phyloP scores from a whole-genome alignment of 352 stramenopile genomes.

The Globisporangium megalacanthum region DNA sequence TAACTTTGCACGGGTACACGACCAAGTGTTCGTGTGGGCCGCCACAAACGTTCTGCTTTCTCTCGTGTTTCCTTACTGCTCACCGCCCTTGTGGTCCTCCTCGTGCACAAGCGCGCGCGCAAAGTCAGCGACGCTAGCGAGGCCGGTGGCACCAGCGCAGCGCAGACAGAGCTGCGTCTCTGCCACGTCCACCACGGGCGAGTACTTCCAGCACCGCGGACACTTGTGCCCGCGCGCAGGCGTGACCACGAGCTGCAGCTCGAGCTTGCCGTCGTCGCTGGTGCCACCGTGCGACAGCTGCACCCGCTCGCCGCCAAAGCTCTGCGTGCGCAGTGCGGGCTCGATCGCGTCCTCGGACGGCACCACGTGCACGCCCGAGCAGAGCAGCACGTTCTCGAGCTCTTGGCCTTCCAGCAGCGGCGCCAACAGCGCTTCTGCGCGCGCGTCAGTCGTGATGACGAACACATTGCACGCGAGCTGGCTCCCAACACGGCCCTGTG shows the following conservation, averaged over 20 bases:
- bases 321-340: constrained; percentile 14
- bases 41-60: too few relatives aligned
- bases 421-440: constrained; percentile 45
- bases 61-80: background rate
- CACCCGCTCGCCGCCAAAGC: constrained; percentile 23
- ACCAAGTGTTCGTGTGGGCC: too few relatives aligned
- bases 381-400: constrained; percentile 73
- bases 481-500: constrained; percentile 44
- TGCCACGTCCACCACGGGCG: constrained; percentile 39
- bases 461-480: constrained; percentile 75
- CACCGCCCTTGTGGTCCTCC: background rate
- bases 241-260: constrained; percentile 51
- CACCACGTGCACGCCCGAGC: constrained; percentile 50
- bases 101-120: constrained; percentile 30
- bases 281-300: constrained; percentile 18
- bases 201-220: constrained; percentile 86
- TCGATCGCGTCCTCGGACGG: constrained; percentile 26
- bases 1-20: too few relatives aligned
- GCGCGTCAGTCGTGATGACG: constrained; percentile 27
- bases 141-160: constrained; percentile 41
- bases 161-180: constrained; percentile 54
- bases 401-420: constrained; percentile 56
- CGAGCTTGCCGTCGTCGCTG: constrained; percentile 32
- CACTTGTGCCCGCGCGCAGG: constrained; percentile 78
- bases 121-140: constrained; percentile 42